Conservation (phyloP, 768 basidiomycete species). For the Hebeloma cylindrosporum region DNA sequence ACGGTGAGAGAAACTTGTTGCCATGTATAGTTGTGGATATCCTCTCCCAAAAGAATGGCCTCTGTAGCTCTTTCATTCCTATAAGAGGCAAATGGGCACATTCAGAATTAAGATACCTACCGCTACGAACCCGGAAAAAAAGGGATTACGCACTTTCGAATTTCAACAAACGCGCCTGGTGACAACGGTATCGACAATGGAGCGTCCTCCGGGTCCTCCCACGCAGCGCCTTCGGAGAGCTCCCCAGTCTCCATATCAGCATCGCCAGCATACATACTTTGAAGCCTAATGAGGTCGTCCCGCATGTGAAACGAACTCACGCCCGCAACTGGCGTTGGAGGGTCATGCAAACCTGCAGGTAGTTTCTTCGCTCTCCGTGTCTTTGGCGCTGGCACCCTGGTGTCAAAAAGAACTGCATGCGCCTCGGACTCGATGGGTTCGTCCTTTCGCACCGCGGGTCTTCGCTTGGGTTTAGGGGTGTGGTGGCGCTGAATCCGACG, state of each 20-base stretch:
- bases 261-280: background rate
- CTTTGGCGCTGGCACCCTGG: too few species aligned
- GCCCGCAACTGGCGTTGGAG: too few species aligned
- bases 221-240: background rate
- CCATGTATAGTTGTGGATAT: slow-evolving; percentile 19
- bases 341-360: too few species aligned
- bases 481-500: too few species aligned
- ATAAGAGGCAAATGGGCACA: slow-evolving; percentile 14
- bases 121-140: slow-evolving; percentile 4
- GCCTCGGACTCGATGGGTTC: too few species aligned
- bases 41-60: slow-evolving; percentile 38
- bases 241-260: background rate
- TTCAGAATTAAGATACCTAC: too few species aligned
- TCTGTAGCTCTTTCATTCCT: slow-evolving; percentile 34
- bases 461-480: too few species aligned
- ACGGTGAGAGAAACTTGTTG: slow-evolving; percentile 31
- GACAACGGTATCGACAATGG: slow-evolving; percentile 2
- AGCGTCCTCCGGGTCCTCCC: slow-evolving; percentile 8
- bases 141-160: slow-evolving; percentile 41
- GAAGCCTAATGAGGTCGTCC: too few species aligned
- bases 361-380: too few species aligned
- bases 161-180: slow-evolving; percentile 53
- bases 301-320: too few species aligned
- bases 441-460: too few species aligned
- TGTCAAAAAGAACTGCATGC: too few species aligned